Base-by-base conservation (phyloP, 2,329 filamentous ascomycete genomes). In the Metarhizium brunneum region DNA sequence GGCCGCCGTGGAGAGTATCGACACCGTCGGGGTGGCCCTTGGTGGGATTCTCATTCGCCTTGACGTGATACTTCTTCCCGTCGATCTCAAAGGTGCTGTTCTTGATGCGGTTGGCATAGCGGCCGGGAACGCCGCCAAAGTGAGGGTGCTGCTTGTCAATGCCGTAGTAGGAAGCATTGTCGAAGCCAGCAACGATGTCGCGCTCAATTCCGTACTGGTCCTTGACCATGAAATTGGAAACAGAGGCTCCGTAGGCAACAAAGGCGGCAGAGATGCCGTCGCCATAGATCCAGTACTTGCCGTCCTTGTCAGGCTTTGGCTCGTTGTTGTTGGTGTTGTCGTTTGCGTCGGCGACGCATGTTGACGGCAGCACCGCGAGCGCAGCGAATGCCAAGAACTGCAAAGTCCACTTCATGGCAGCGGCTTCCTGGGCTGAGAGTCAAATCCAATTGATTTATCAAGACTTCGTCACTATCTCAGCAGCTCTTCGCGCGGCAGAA, bases 51-150 rank as follows among this genome's bases (percentile, higher is more conserved):
- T 86, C 86, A 68, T 90, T 90, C 51, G 84, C 73, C 42, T 73
- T 63, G 55, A 87, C 71, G 58, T 85, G 69, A 68, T 82, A 88
- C 3, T 69, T 73, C 54, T 72, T 70, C 53, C 84, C 85, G 61
- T 88, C 86, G 56, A 90, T 82, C 57, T 73, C 77, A 64, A 90
- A 90, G 6, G 80, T 85, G 69, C 82, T 85, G 75, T 91, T 90
- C 76, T 83, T 84, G 75, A 91, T 91, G 60, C 88, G 84, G 69
- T 92, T 92, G 57, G 88, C 88, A 67, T 92, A 92, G 55, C 88
- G 84, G 50, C 87, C 87, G 0, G 86, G 86, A 0, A 92, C 83
- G 63, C 83, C 76, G 57, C 86, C 88, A 61, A 87, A 84, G 74
- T 90, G 86, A 52, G 81, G 83, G 68, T 91, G 87, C 58, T 79